Conservation (phyloP, 2,329 filamentous ascomycete genomes). For the Apiospora sp. region DNA sequence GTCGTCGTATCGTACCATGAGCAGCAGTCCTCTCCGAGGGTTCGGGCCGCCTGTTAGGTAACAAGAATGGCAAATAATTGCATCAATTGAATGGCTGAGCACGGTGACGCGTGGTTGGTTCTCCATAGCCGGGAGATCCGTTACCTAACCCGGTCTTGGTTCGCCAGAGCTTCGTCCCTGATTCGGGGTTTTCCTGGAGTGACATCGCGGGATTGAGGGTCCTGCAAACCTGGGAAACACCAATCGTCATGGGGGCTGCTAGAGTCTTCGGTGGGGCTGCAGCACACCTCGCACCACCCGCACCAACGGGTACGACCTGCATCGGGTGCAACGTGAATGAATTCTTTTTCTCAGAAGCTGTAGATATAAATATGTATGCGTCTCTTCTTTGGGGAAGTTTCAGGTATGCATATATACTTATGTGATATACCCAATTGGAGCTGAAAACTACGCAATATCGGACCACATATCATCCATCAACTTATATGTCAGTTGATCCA, state of each 20-base stretch:
- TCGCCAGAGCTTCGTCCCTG: not conserved
- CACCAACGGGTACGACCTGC: not conserved
- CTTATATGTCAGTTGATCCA: constrained; percentile 9
- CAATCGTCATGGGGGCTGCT: constrained; percentile 5
- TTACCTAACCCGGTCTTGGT: not conserved
- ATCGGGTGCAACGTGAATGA: not conserved
- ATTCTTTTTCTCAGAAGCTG: not conserved
- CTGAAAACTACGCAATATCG: not conserved
- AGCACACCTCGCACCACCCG: not conserved
- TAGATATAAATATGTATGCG: not conserved
- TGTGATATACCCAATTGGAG: not conserved
- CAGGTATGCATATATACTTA: not conserved
- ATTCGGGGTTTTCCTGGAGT: not conserved
- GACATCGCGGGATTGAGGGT: not conserved
- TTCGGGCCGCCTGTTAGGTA: not conserved
- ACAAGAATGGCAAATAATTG: not conserved
- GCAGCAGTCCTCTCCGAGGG: not conserved
- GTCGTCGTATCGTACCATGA: not conserved
- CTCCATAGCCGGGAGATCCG: constrained; percentile 9
- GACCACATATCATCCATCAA: not conserved
- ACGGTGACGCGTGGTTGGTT: not conserved
- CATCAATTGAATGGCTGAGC: constrained; percentile 13
- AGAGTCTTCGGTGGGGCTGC: constrained; percentile 19
- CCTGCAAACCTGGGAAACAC: not conserved
- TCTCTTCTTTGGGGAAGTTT: not conserved